Evolutionary conservation across 1,284 basidiomycete genomes (phyloP), one percentile per base, ranked within the genome.

Genomic region (Malassezia furfur): DNA sequence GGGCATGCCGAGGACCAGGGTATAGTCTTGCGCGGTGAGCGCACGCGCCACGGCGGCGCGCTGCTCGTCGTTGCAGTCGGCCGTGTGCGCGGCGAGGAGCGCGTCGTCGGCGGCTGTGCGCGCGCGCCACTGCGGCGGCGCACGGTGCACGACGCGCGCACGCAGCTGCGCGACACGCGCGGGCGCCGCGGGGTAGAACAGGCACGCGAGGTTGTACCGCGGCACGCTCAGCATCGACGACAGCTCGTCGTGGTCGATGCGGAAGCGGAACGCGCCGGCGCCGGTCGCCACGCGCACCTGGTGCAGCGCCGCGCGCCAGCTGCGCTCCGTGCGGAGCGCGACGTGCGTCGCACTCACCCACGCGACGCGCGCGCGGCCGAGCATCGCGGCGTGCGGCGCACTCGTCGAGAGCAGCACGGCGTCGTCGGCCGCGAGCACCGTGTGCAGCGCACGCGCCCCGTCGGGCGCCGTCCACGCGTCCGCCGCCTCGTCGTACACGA

Each of bases 1-100:
- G 1, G 93, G 93, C 94, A 98, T 96, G 22, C 93, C 94, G 5
- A 96, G 80, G 31, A 98, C 82, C 43, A 96, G 78, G 0, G 91
- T 85, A 72, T 96, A 99, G 75, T 99, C 91, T 58, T 83, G 78
- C 0, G 93, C 88, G 2, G 79, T 78, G 15, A 96, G 76, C 2
- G 86, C 87, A 60, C 83, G 85, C 30, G 77, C 74, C 70, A 96
- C 81, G 0, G 91, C 91, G 2, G 75, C 75, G 43, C 78, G 74
- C 76, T 99, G 94, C 59, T 85, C 84, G 0, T 75, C 67, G 68
- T 96, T 96, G 62, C 5, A 59, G 14, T 1, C 74, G 67, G 5
- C 75, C 59, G 36, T 40, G 37, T 43, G 15, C 21, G 22, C 34
- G 21, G 17, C 32, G 8, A 59, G 15, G 8, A 38, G 76, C 74